Evolutionary conservation across 495 filamentous ascomycete species (phyloP).

Genomic region (Hypoxylon cercidicola): DNA sequence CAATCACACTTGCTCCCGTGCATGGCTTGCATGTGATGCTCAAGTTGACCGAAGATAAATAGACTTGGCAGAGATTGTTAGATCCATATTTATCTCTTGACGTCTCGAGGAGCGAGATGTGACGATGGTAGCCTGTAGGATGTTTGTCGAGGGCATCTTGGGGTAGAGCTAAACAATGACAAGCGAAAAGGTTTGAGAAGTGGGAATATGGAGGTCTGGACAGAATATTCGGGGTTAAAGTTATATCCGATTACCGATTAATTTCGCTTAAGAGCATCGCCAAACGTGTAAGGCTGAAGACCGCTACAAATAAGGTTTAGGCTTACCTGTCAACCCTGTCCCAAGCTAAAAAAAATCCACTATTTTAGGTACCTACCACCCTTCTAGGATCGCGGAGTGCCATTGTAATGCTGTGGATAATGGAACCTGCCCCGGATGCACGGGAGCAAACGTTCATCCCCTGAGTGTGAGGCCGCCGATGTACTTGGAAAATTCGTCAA

Average conservation of each 20-base stretch:
- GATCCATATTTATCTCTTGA: not conserved
- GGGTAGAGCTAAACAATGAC: too few species aligned
- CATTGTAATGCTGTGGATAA: not conserved
- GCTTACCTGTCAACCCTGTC: too few species aligned
- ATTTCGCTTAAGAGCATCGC: constrained; percentile 22
- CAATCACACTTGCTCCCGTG: constrained; percentile 33
- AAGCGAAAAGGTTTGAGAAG: not conserved
- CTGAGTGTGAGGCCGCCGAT: constrained; percentile 1
- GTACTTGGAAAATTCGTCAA: not conserved
- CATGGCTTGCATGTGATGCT: constrained; percentile 30
- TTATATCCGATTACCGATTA: not conserved
- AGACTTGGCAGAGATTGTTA: not conserved
- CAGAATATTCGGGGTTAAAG: not conserved
- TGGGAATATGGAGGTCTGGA: not conserved
- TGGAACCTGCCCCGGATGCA: not conserved
- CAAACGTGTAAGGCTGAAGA: not conserved
- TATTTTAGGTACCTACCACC: not conserved
- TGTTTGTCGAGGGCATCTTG: not conserved
- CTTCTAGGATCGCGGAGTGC: not conserved
- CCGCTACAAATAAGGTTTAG: not conserved
- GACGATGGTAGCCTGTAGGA: not conserved
- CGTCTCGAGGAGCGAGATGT: not conserved
- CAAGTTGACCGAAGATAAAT: constrained; percentile 15
- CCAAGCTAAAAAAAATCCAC: not conserved
- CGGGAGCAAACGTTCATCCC: not conserved